These are phyloP conservation scores for Fennellomyces sp. DNA, from an alignment of 371 early-diverging fungal genomes.

Conservation along the genomic window DNA sequence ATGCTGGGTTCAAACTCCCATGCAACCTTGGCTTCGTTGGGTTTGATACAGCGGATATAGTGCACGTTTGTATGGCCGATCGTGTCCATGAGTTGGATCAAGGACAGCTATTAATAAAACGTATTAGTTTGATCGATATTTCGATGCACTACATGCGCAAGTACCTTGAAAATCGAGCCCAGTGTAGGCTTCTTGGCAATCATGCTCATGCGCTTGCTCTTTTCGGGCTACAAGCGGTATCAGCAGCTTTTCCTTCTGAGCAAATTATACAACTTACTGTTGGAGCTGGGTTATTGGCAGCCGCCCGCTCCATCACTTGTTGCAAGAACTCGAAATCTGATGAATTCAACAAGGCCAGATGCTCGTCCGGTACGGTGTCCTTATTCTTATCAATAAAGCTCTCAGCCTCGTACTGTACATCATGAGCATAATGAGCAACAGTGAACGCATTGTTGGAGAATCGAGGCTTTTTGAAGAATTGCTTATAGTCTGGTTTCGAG, in stretches of 20 bases:
- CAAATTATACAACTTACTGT: constrained; percentile 9
- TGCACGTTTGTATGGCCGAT: constrained; percentile 91
- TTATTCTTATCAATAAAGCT: constrained; percentile 99
- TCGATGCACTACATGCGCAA: constrained; percentile 25
- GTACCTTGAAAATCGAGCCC: constrained; percentile 81
- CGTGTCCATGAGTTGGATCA: constrained; percentile 92
- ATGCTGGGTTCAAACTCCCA: constrained; percentile 91
- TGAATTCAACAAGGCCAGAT: constrained; percentile 69
- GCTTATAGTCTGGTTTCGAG: constrained; percentile 61
- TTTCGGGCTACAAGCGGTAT: constrained; percentile 42
- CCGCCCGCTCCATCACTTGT: constrained; percentile 62
- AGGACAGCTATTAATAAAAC: constrained; percentile 56
- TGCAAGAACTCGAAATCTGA: constrained; percentile 75
- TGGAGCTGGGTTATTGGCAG: constrained; percentile 38
- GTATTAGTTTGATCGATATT: background rate
- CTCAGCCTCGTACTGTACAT: constrained; percentile 89
- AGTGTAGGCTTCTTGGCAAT: constrained; percentile 80
- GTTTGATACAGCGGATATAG: constrained; percentile 98
- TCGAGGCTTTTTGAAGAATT: constrained; percentile 91
- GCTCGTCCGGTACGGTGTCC: constrained; percentile 96
- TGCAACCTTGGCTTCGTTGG: constrained; percentile 91
- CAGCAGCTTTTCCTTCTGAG: too few relatives aligned
- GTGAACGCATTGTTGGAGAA: constrained; percentile 84
- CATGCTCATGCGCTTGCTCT: constrained; percentile 61
- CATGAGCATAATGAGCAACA: constrained; percentile 90